Percentiles rank a stretch among this genome's conserved stretches.
Evolutionary conservation across 176 grass and related monocot species (phyloP).

Genomic region (Avena eriantha): DNA sequence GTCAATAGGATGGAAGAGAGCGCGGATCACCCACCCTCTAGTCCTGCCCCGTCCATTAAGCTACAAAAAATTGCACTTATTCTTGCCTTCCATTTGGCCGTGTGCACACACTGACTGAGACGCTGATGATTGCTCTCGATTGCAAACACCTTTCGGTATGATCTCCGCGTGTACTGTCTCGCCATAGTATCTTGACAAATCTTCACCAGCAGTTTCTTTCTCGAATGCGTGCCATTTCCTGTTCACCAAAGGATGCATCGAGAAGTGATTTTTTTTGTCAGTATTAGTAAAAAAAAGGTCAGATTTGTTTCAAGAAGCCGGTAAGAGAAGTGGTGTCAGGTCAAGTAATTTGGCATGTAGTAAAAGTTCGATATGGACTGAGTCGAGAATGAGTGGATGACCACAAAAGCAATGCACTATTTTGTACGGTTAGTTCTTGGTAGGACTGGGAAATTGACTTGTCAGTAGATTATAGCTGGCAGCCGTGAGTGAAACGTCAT

Average conservation of each 20-base stretch:
- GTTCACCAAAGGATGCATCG: not conserved
- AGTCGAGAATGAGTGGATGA: not conserved
- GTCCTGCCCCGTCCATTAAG: not conserved
- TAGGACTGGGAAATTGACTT: not conserved
- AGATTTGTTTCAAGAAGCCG: not conserved
- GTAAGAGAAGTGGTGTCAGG: not conserved
- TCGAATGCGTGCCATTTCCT: not conserved
- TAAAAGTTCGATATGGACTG: not conserved
- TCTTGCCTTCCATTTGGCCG: not conserved
- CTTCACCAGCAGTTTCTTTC: not conserved
- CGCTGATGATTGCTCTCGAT: slow-evolving; percentile 1
- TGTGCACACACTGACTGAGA: slow-evolving; percentile 7
- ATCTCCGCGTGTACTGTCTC: not conserved
- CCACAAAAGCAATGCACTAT: too few relatives aligned
- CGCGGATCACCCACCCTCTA: not conserved
- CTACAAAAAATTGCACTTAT: not conserved
- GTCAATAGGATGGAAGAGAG: slow-evolving; percentile 9
- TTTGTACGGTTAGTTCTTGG: too few relatives aligned
- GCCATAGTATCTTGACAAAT: not conserved
- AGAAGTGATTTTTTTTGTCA: not conserved
- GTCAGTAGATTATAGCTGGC: not conserved
- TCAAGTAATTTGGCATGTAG: not conserved
- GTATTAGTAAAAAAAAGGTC: not conserved
- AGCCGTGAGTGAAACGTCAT: not conserved
- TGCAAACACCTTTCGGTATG: not conserved